phyloP scores from a whole-genome alignment of 805 yeast genomes.

The Yarrowia phangngaensis region DNA sequence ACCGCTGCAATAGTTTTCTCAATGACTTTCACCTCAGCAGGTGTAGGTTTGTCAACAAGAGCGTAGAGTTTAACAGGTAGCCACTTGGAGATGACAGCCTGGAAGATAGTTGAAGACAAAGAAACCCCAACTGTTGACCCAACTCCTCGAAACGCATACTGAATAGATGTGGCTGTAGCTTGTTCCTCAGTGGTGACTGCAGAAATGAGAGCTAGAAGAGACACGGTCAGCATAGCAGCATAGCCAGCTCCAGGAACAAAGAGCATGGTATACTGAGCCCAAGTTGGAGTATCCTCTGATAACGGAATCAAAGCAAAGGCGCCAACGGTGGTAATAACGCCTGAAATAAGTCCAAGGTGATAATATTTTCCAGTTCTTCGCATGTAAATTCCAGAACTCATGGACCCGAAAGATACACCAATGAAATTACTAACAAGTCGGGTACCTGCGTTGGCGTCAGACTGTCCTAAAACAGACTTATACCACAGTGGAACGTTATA shows the following conservation, averaged over 20 bases:
- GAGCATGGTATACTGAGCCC: constrained; percentile 46
- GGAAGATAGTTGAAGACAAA: constrained; percentile 63
- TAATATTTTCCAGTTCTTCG: constrained; percentile 63
- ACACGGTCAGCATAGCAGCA: constrained; percentile 64
- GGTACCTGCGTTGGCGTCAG: constrained; percentile 56
- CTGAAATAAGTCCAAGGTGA: constrained; percentile 44
- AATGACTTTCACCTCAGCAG: not conserved
- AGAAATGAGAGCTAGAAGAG: constrained; percentile 70
- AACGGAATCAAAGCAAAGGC: constrained; percentile 39
- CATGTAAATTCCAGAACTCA: constrained; percentile 65
- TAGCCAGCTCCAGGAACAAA: constrained; percentile 61
- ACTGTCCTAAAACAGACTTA: constrained; percentile 50
- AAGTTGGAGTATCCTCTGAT: constrained; percentile 32
- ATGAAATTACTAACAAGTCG: constrained; percentile 54
- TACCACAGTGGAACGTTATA: constrained; percentile 70
- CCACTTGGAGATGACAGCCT: constrained; percentile 42
- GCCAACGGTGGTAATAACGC: constrained; percentile 49
- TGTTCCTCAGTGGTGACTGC: constrained; percentile 66
- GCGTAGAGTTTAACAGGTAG: constrained; percentile 31
- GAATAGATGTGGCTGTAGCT: constrained; percentile 85
- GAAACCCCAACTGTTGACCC: constrained; percentile 85
- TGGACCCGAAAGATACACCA: constrained; percentile 64
- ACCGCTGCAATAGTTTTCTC: constrained; percentile 41
- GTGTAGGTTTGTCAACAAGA: constrained; percentile 8
- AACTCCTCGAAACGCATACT: constrained; percentile 80